phyloP scores from a whole-genome alignment of 306 rosid species.

The Casuarina glauca region DNA sequence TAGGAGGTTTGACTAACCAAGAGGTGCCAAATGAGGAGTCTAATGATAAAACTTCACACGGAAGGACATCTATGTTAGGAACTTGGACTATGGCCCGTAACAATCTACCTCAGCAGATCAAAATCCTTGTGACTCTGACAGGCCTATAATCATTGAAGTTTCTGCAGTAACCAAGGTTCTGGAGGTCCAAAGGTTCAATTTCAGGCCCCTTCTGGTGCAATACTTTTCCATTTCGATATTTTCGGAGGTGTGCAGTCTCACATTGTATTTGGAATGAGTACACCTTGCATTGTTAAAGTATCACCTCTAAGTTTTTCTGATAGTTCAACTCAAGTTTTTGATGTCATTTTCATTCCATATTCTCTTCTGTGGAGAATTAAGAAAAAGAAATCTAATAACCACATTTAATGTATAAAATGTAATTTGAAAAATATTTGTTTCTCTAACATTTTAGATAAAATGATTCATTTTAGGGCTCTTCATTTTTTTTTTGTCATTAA shows the following conservation, averaged over 20 bases:
- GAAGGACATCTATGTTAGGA: slow-evolving; percentile 1
- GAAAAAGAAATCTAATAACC: not conserved
- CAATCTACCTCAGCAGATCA: slow-evolving; percentile 22
- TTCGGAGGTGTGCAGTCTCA: slow-evolving; percentile 26
- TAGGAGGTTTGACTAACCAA: slow-evolving; percentile 34
- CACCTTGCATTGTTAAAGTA: no score
- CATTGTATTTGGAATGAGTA: not conserved
- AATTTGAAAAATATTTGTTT: not conserved
- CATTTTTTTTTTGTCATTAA: not conserved
- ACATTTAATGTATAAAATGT: not conserved
- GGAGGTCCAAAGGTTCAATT: slow-evolving; percentile 37
- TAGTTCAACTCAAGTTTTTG: slow-evolving; percentile 3
- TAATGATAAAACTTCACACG: slow-evolving; percentile 16
- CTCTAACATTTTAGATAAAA: not conserved
- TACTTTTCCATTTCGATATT: slow-evolving; percentile 30
- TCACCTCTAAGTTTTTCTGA: not conserved
- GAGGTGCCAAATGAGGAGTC: slow-evolving; percentile 34
- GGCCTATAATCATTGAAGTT: slow-evolving; percentile 23
- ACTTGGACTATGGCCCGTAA: no score
- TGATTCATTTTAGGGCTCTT: not conserved
- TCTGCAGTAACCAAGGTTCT: slow-evolving; percentile 32
- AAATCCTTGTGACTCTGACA: slow-evolving; percentile 13
- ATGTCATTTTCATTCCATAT: not conserved
- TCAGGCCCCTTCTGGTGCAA: slow-evolving; percentile 39
- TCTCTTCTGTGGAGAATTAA: not conserved